phyloP scores from a whole-genome alignment of 805 yeast genomes.

The Pichia cabralensis region DNA sequence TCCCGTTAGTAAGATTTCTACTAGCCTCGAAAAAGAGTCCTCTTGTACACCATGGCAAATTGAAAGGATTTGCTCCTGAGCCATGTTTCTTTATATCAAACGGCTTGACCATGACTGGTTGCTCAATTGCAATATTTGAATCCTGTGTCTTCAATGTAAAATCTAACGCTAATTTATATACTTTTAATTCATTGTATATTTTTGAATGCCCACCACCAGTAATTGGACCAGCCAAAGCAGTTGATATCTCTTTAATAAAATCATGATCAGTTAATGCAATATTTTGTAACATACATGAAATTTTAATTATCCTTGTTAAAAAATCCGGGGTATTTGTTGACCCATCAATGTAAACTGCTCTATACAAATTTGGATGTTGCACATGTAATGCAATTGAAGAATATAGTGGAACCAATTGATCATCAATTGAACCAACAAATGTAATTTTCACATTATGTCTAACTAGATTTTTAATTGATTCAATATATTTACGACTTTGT shows the following conservation, averaged over 20 bases:
- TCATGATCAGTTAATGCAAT: slow-evolving; percentile 79
- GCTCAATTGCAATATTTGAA: slow-evolving; percentile 15
- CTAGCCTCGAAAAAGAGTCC: slow-evolving; percentile 58
- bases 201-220: slow-evolving; percentile 95
- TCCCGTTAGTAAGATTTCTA: slow-evolving; percentile 29
- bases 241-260: slow-evolving; percentile 74
- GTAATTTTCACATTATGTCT: slow-evolving; percentile 66
- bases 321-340: slow-evolving; percentile 72
- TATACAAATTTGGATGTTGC: slow-evolving; percentile 79
- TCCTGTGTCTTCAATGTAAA: slow-evolving; percentile 64
- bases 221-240: slow-evolving; percentile 73
- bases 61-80: slow-evolving; percentile 55
- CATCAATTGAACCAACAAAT: slow-evolving; percentile 84
- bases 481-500: slow-evolving; percentile 62
- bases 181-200: slow-evolving; percentile 75
- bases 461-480: slow-evolving; percentile 55
- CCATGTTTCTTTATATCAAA: slow-evolving; percentile 61
- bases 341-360: slow-evolving; percentile 85
- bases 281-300: slow-evolving; percentile 68
- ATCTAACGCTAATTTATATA: slow-evolving; percentile 69
- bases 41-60: slow-evolving; percentile 87
- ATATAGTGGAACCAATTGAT: slow-evolving; percentile 87
- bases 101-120: slow-evolving; percentile 21
- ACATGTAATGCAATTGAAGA: slow-evolving; percentile 78
- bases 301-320: slow-evolving; percentile 59